phyloP scores from a whole-genome alignment of 1,284 basidiomycete genomes.

The Cutaneotrichosporon daszewskae region DNA sequence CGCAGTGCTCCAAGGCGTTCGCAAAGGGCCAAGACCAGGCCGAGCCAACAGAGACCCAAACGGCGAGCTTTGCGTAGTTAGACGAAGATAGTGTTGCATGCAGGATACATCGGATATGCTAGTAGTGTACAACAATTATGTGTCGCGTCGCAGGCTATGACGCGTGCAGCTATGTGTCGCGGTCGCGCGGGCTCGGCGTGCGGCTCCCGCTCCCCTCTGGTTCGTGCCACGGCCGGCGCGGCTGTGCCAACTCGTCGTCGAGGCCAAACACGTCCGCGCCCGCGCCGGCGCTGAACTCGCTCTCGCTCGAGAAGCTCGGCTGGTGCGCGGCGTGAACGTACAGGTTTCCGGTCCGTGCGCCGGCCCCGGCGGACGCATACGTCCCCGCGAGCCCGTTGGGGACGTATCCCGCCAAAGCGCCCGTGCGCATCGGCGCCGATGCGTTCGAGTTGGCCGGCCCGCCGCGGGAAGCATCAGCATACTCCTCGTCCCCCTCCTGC shows the following conservation, averaged over 20 bases:
- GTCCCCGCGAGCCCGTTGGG: too few species aligned
- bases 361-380: background rate
- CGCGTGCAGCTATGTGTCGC: too few species aligned
- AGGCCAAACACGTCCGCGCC: slow-evolving; percentile 23
- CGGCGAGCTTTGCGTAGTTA: slow-evolving; percentile 1
- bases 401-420: too few species aligned
- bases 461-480: too few species aligned
- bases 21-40: slow-evolving; percentile 38
- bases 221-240: slow-evolving; percentile 8
- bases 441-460: background rate
- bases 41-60: slow-evolving; percentile 12
- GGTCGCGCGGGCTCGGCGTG: slow-evolving; percentile 13
- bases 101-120: slow-evolving; percentile 18
- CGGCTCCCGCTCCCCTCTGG: slow-evolving; percentile 5
- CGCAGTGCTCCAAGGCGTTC: slow-evolving; percentile 47
- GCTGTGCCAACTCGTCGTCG: slow-evolving; percentile 16
- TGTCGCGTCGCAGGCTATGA: too few species aligned
- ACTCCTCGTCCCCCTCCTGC: slow-evolving; percentile 1
- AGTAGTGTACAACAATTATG: too few species aligned
- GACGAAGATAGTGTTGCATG: slow-evolving; percentile 18
- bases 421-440: too few species aligned
- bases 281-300: slow-evolving; percentile 18
- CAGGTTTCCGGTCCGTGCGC: slow-evolving; percentile 1
- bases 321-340: slow-evolving; percentile 13
- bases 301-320: slow-evolving; percentile 16